Evolutionary conservation across 495 filamentous ascomycete species (phyloP).

Genomic region (Penicillium lagena): DNA sequence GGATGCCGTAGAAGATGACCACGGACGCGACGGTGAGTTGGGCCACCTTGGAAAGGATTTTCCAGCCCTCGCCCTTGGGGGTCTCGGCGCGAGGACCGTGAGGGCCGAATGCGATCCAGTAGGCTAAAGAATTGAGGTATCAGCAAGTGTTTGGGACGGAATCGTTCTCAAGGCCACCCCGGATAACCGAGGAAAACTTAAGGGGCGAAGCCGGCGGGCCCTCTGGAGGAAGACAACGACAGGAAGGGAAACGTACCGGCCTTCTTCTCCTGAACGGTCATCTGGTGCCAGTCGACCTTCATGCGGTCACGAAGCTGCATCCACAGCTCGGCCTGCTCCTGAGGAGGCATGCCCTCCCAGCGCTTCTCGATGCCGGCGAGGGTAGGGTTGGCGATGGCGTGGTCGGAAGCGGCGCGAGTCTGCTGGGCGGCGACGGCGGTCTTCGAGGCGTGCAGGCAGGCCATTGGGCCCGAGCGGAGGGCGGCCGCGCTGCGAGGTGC

Average conservation of each 20-base stretch:
- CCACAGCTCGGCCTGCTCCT: constrained; percentile 99
- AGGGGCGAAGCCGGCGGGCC: no score
- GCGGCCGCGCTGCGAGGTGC: constrained; percentile 40
- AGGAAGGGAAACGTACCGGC: constrained; percentile 61
- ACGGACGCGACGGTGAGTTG: constrained; percentile 55
- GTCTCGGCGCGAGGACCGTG: constrained; percentile 81
- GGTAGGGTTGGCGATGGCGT: constrained; percentile 96
- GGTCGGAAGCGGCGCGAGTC: constrained; percentile 60
- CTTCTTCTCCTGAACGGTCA: constrained; percentile 97
- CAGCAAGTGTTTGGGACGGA: constrained; percentile 4
- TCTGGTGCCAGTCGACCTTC: constrained; percentile 92
- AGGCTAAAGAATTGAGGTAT: constrained; percentile 53
- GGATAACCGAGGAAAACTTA: no score
- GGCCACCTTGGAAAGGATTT: constrained; percentile 63
- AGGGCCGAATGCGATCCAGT: constrained; percentile 96
- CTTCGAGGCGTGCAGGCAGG: constrained; percentile 44
- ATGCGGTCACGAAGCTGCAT: constrained; percentile 96
- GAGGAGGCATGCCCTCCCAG: constrained; percentile 93
- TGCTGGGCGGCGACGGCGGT: constrained; percentile 55
- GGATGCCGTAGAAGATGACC: constrained; percentile 58
- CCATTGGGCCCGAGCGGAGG: constrained; percentile 34
- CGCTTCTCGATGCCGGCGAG: constrained; percentile 98
- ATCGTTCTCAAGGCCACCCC: no score
- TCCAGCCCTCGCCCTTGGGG: constrained; percentile 76
- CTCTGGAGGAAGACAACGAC: no score